Evolutionary conservation across 192 early-diverging fungal species (phyloP).

Genomic region (Coemansia sp.): DNA sequence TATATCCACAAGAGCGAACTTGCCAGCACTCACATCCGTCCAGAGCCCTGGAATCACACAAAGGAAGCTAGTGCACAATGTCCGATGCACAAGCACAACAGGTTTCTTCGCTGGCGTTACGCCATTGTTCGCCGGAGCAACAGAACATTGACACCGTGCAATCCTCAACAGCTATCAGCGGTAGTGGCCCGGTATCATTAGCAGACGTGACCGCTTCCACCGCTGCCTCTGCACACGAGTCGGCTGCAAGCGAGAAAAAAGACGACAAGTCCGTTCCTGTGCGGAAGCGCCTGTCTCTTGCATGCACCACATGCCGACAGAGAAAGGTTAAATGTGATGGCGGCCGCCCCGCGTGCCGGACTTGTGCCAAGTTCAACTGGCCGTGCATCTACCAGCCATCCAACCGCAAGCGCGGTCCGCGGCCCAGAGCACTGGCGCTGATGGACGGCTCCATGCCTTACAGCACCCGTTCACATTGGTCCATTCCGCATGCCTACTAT

Average conservation of each 20-base stretch:
- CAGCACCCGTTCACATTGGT: constrained; percentile 41
- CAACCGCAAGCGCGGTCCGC: constrained; percentile 87
- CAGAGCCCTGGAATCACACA: neutral
- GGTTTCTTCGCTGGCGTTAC: neutral
- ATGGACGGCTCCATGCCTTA: constrained; percentile 49
- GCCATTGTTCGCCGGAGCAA: constrained; percentile 10
- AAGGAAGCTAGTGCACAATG: neutral
- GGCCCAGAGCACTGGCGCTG: constrained; percentile 55
- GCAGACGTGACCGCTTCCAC: neutral
- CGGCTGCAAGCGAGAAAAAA: constrained; percentile 23
- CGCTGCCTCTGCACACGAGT: neutral
- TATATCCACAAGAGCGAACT: neutral
- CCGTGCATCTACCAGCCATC: constrained; percentile 81
- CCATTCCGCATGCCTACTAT: constrained; percentile 32
- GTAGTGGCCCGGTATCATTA: neutral
- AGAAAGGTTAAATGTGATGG: constrained; percentile 83
- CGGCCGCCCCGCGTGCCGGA: constrained; percentile 73
- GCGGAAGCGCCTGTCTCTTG: constrained; percentile 54
- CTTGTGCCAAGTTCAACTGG: constrained; percentile 67
- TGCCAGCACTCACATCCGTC: neutral
- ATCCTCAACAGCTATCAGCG: neutral
- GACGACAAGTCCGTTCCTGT: constrained; percentile 52
- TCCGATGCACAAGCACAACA: constrained; percentile 4
- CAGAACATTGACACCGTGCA: neutral
- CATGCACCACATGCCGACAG: constrained; percentile 55